Base-by-base conservation (phyloP, 495 filamentous ascomycete species). In the Daldinia bambusicola region DNA sequence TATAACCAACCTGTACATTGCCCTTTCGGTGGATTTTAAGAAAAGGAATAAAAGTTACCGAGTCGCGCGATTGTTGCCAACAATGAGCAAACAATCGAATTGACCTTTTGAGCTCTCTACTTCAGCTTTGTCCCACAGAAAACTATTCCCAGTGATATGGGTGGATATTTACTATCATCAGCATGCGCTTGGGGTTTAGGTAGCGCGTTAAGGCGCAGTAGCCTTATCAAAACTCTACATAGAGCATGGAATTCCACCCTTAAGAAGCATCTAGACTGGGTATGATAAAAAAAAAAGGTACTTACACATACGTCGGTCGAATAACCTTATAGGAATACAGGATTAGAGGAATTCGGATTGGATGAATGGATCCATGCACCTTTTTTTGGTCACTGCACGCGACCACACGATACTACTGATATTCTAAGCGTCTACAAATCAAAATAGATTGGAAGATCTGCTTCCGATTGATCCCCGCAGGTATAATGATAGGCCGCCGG, bases 401-500 rank as follows among this genome's bases (percentile, higher is more conserved):
- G 43, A 48, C 43, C 43, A 48, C 43, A 48, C 43, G 18, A 48
- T 48, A 22, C 43, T 32, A 59, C 36, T 1, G 26, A 26, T 26
- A 9, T 58, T 58, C 36, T 40, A 26, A 26, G 32, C 36, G 34
- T 26, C 18, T 22, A 20, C 0, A 30, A 59, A 14, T 43, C 38
- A 9, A 6, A 31, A 41, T 37, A 43, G 8, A 48, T 8, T 10
- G 18, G 10, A 48, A 52, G 16, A 1, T 62, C 41, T n/a, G 26
- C 61, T 40, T 59, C 3, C 37, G 13, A 31, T 48, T 14, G 14
- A 50, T 32, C 57, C 67, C 57, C 68, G 40, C 64, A 67, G 60
- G 69, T 30, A 55, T 43, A 72, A 72, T 51, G 22, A 72, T 72
- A 38, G 50, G 48, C 70, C 70, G 65, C 14, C 50, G 50, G 50